Evolutionary conservation across 2,329 filamentous ascomycete species (phyloP).

Genomic region (Phialophora tarda): DNA sequence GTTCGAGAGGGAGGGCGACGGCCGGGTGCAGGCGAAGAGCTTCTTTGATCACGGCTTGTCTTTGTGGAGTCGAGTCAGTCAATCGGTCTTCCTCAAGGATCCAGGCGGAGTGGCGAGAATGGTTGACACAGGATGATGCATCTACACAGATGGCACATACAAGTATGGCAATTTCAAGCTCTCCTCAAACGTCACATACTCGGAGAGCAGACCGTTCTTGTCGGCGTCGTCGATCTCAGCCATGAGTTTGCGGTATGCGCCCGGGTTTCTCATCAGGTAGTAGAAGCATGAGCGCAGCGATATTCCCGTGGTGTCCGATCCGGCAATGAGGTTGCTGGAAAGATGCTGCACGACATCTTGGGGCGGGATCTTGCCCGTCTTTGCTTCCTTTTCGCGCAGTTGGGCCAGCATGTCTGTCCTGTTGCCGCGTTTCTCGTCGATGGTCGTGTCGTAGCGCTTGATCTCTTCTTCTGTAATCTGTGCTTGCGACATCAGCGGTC

Average conservation of each 20-base stretch:
- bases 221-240: conserved; percentile 54
- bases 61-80: neutral
- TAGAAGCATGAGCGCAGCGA: conserved; percentile 33
- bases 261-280: conserved; percentile 56
- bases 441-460: conserved; percentile 19
- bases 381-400: conserved; percentile 22
- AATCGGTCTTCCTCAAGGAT: neutral
- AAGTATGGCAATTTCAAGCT: conserved; percentile 48
- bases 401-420: conserved; percentile 27
- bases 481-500: conserved; percentile 37
- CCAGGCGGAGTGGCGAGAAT: too few species aligned
- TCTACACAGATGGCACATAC: neutral
- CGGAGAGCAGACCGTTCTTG: conserved; percentile 16
- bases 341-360: conserved; percentile 25
- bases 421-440: conserved; percentile 13
- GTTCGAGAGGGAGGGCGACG: conserved; percentile 39
- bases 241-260: conserved; percentile 47
- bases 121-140: too few species aligned
- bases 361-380: conserved; percentile 12
- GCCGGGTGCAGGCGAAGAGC: conserved; percentile 47
- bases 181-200: conserved; percentile 26
- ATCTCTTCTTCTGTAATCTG: conserved; percentile 26
- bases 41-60: conserved; percentile 49
- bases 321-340: conserved; percentile 23
- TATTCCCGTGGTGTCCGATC: conserved; percentile 33